Conservation (phyloP, 1,284 basidiomycete genomes). For the Moniliophthora roreri region DNA sequence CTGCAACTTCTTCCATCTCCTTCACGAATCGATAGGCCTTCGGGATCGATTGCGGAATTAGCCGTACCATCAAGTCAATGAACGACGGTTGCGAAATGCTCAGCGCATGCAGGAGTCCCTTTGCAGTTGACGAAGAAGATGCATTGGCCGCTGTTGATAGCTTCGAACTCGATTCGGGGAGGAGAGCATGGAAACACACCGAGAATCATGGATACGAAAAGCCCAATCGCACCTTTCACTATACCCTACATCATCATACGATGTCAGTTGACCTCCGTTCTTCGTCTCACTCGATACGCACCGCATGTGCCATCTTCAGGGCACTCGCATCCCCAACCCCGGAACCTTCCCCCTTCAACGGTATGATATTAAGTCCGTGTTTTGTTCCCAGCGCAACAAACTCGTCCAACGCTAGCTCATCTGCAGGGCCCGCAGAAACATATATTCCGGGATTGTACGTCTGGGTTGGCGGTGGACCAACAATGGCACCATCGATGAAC, state of each 20-base stretch:
- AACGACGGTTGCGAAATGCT: constrained; percentile 22
- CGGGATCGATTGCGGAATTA: constrained; percentile 21
- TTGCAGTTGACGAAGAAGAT: constrained; percentile 24
- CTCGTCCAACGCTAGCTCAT: constrained; percentile 32
- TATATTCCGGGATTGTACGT: constrained; percentile 47
- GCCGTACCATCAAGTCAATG: constrained; percentile 20
- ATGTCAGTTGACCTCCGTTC: background rate
- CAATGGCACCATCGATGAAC: constrained; percentile 48
- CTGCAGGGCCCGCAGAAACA: constrained; percentile 35
- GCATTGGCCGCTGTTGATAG: constrained; percentile 21
- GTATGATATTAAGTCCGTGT: constrained; percentile 39
- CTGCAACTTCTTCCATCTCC: constrained; percentile 27
- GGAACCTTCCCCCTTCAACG: constrained; percentile 39
- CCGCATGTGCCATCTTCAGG: constrained; percentile 52
- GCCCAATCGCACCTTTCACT: constrained; percentile 41
- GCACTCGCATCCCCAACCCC: constrained; percentile 50
- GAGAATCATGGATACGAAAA: constrained; percentile 47
- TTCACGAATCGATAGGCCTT: constrained; percentile 28
- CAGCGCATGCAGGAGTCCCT: constrained; percentile 24
- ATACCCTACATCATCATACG: constrained; percentile 39
- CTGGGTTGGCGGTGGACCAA: constrained; percentile 43
- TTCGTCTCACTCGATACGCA: constrained; percentile 23
- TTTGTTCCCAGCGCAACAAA: constrained; percentile 33
- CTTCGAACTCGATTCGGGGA: background rate
- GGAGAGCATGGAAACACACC: constrained; percentile 25